These are phyloP conservation scores for Bryoerythrophyllum caledonicum DNA, from an alignment of 225 moss, liverwort and hornwort genomes.

Conservation along the genomic window DNA sequence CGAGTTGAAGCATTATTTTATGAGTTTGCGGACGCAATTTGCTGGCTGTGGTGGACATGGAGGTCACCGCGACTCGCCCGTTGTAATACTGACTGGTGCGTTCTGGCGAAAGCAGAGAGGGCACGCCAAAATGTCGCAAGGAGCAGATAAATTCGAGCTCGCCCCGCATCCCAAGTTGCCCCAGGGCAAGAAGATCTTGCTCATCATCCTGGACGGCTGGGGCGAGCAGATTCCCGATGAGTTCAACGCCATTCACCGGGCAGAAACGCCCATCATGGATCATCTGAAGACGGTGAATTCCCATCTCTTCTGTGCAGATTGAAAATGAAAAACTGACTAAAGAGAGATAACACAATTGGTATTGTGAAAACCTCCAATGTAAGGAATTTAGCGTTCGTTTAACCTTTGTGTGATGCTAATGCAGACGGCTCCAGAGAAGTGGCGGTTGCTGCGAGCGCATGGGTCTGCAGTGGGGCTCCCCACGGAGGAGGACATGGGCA, in stretches of 20 bases:
- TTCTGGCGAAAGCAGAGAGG: conserved; percentile 38
- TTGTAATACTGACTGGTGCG: conserved; percentile 12
- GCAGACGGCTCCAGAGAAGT: conserved; percentile 66
- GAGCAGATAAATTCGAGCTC: conserved; percentile 48
- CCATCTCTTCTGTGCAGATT: background rate
- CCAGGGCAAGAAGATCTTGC: conserved; percentile 86
- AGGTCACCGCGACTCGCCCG: conserved; percentile 12
- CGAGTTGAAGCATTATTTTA: conserved; percentile 1
- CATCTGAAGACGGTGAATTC: conserved; percentile 16
- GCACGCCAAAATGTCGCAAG: conserved; percentile 40
- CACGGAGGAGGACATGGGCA: conserved; percentile 68
- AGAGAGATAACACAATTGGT: no score
- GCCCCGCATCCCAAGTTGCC: conserved; percentile 71
- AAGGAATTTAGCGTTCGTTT: no score
- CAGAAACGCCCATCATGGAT: conserved; percentile 52
- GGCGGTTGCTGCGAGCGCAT: conserved; percentile 58
- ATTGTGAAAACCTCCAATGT: no score
- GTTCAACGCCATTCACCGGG: conserved; percentile 88
- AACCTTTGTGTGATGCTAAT: background rate
- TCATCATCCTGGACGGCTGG: conserved; percentile 94
- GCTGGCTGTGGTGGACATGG: conserved; percentile 18
- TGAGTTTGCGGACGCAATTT: conserved; percentile 8
- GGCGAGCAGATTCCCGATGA: conserved; percentile 94
- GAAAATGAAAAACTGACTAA: no score
- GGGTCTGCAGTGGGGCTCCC: conserved; percentile 59